Percentiles rank a stretch among this genome's conserved stretches.
These are phyloP conservation scores for Terana coerulea DNA, from an alignment of 768 basidiomycete species.

Conservation along the genomic window DNA sequence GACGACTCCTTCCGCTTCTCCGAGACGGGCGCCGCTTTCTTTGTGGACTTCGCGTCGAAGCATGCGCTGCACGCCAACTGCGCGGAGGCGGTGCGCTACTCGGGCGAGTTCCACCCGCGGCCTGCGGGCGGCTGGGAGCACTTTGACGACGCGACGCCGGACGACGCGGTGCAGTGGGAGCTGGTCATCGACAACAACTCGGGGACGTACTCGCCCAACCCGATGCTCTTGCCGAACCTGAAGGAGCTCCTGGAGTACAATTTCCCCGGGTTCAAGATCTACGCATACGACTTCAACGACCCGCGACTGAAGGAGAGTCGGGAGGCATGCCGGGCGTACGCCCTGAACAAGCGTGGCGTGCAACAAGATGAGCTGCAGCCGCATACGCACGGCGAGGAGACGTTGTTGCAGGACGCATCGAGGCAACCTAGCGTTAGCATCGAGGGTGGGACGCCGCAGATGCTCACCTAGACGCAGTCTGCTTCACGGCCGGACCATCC, in stretches of 20 bases:
- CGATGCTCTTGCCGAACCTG: slow-evolving; percentile 53
- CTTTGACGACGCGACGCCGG: slow-evolving; percentile 52
- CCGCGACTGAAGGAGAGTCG: slow-evolving; percentile 51
- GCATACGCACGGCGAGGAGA: slow-evolving; percentile 48
- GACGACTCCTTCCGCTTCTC: slow-evolving; percentile 80
- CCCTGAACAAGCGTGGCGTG: slow-evolving; percentile 55
- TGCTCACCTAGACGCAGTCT: not conserved
- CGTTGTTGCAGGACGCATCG: not conserved
- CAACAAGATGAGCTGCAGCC: slow-evolving; percentile 61
- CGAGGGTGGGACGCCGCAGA: not conserved
- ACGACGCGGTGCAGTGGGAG: slow-evolving; percentile 68
- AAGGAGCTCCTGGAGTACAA: slow-evolving; percentile 67
- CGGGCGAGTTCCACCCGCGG: slow-evolving; percentile 77
- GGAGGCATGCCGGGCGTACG: slow-evolving; percentile 68
- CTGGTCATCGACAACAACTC: slow-evolving; percentile 83
- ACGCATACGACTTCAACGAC: slow-evolving; percentile 54
- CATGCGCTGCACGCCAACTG: slow-evolving; percentile 84
- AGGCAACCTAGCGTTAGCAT: too few species aligned
- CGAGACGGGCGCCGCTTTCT: slow-evolving; percentile 84
- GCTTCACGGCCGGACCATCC: not conserved
- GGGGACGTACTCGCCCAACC: slow-evolving; percentile 80
- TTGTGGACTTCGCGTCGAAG: slow-evolving; percentile 83
- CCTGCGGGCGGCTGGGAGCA: slow-evolving; percentile 64
- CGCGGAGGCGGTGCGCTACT: slow-evolving; percentile 59
- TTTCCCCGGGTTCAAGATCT: slow-evolving; percentile 59